These are phyloP conservation scores for Aspergillus hiratsukae DNA, from an alignment of 2,329 filamentous ascomycete genomes.

Conservation along the genomic window DNA sequence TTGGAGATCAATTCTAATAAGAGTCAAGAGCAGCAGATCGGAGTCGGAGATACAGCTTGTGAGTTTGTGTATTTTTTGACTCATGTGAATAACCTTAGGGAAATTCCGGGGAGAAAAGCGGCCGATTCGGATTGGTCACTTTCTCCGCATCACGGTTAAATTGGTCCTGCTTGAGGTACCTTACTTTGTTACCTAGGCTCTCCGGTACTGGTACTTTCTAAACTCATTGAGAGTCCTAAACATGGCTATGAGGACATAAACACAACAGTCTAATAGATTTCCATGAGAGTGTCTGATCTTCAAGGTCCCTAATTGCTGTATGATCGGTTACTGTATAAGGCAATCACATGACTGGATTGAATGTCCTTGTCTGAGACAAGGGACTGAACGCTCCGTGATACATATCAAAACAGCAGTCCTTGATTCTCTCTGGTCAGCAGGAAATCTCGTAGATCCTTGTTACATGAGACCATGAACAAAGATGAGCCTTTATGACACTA, in stretches of 20 bases:
- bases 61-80: conserved; percentile 13
- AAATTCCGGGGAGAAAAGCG: conserved; percentile 14
- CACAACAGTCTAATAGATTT: neutral
- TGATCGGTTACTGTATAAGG: neutral
- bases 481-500: neutral
- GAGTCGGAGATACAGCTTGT: conserved; percentile 16
- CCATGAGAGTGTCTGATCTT: neutral
- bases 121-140: neutral
- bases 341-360: accelerated
- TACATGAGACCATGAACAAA: neutral
- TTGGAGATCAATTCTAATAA: conserved; percentile 3
- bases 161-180: neutral
- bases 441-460: neutral
- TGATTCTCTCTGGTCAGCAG: neutral
- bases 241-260: neutral
- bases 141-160: neutral
- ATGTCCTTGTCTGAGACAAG: neutral
- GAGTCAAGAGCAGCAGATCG: neutral
- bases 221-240: no score
- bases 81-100: conserved; percentile 17
- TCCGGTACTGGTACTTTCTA: neutral
- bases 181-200: conserved; percentile 1
- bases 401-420: neutral
- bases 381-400: neutral
- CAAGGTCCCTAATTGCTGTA: neutral